phyloP scores from a whole-genome alignment of 2,329 filamentous ascomycete genomes.

The Aspergillus uvarum region DNA sequence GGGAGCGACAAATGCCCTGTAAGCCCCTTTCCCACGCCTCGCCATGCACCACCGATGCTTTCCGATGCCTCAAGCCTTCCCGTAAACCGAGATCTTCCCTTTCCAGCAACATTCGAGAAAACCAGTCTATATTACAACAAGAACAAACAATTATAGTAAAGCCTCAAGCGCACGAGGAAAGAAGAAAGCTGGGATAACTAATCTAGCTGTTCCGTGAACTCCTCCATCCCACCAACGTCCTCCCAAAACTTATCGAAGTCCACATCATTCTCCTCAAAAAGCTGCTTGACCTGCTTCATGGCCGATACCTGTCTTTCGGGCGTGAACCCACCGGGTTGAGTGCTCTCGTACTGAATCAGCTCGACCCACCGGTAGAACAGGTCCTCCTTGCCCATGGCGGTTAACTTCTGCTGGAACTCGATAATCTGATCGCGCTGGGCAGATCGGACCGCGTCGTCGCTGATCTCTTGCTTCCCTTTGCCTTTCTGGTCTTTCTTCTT shows the following conservation, averaged over 20 bases:
- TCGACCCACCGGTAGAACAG: conserved; percentile 93
- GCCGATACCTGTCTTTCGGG: conserved; percentile 69
- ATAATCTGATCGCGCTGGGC: conserved; percentile 66
- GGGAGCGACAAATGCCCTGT: neutral
- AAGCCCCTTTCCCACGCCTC: neutral
- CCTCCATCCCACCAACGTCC: conserved; percentile 63
- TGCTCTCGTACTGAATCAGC: conserved; percentile 83
- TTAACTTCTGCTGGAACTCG: conserved; percentile 73
- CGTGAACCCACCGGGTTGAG: conserved; percentile 74
- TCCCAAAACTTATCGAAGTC: conserved; percentile 80
- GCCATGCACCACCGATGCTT: neutral
- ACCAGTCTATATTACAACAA: neutral
- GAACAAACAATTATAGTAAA: neutral
- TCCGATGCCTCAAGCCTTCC: neutral
- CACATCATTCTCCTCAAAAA: conserved; percentile 74
- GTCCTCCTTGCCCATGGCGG: conserved; percentile 76
- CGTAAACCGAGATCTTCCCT: neutral
- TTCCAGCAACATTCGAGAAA: neutral
- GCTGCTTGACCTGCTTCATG: conserved; percentile 69
- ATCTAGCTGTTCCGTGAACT: conserved; percentile 52
- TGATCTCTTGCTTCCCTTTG: conserved; percentile 23
- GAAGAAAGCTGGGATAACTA: conserved; percentile 6
- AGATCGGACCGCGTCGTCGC: conserved; percentile 39
- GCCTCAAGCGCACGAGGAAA: conserved; percentile 1
- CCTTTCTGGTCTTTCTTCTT: neutral